Evolutionary conservation across 768 basidiomycete genomes (phyloP).

Genomic region (Pleurotus cornucopiae): DNA sequence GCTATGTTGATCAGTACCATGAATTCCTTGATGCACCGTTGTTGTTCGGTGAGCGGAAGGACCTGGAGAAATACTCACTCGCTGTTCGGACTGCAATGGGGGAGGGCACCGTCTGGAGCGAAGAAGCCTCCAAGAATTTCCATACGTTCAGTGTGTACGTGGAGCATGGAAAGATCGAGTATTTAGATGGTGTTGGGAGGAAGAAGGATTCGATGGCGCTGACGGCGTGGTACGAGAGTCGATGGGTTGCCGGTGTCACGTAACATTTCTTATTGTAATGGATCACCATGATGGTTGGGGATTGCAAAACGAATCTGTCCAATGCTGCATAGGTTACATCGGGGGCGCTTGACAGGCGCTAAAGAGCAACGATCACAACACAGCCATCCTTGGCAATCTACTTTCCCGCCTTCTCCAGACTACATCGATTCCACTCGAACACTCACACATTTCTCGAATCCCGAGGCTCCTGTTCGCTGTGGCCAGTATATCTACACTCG

Average conservation of each 20-base stretch:
- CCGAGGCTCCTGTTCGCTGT: background rate
- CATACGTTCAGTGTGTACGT: conserved; percentile 35
- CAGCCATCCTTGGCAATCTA: conserved; percentile 6
- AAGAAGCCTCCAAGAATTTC: conserved; percentile 35
- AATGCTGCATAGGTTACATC: no score
- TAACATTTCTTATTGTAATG: background rate
- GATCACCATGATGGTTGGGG: no score
- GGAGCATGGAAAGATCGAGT: conserved; percentile 32
- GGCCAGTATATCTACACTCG: background rate
- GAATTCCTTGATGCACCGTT: conserved; percentile 57
- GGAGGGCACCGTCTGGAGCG: conserved; percentile 27
- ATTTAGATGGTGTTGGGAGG: conserved; percentile 26
- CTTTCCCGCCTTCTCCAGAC: background rate
- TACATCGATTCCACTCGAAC: conserved; percentile 1
- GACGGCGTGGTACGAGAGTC: conserved; percentile 42
- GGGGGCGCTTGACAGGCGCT: background rate
- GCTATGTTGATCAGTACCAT: conserved; percentile 70
- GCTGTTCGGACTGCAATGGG: conserved; percentile 50
- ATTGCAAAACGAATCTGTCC: background rate
- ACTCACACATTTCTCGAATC: no score
- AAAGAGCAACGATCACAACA: background rate
- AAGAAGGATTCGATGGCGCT: conserved; percentile 28
- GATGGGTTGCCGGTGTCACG: conserved; percentile 23
- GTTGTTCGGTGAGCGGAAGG: conserved; percentile 50
- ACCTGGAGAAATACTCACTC: conserved; percentile 50